These are phyloP conservation scores for Plantago coronopus DNA, from an alignment of 305 asterid species.

Conservation along the genomic window DNA sequence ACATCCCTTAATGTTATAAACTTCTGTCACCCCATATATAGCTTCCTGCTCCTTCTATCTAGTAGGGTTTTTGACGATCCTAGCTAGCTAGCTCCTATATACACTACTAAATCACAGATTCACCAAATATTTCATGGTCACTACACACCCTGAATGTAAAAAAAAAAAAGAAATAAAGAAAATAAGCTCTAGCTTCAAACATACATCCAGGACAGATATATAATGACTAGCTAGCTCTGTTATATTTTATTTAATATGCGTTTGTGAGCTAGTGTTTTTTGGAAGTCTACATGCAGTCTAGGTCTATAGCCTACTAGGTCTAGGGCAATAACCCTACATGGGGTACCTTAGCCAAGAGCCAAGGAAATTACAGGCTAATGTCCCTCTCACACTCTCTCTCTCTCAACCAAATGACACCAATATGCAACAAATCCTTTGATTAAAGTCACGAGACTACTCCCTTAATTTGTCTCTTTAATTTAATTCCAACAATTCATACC, in stretches of 20 bases:
- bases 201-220: no score
- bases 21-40: conserved; percentile 8
- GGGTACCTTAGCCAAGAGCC: conserved; percentile 23
- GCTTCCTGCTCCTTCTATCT: background rate
- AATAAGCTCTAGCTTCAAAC: no score
- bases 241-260: no score
- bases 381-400: conserved; percentile 51
- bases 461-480: conserved; percentile 37
- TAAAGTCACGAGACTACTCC: conserved; percentile 69
- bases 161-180: no score
- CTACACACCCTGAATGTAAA: no score
- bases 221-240: no score
- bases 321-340: conserved; percentile 47
- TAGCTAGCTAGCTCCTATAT: background rate
- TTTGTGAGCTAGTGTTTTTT: no score
- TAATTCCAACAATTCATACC: background rate
- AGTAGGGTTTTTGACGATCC: conserved; percentile 25
- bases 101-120: background rate
- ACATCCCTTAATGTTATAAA: conserved; percentile 35
- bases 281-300: background rate
- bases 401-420: conserved; percentile 48
- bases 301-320: conserved; percentile 27
- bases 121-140: no score
- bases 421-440: conserved; percentile 34
- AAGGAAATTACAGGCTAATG: conserved; percentile 32